Base-by-base conservation (phyloP, 306 rosid species). In the Albizia julibrissin region DNA sequence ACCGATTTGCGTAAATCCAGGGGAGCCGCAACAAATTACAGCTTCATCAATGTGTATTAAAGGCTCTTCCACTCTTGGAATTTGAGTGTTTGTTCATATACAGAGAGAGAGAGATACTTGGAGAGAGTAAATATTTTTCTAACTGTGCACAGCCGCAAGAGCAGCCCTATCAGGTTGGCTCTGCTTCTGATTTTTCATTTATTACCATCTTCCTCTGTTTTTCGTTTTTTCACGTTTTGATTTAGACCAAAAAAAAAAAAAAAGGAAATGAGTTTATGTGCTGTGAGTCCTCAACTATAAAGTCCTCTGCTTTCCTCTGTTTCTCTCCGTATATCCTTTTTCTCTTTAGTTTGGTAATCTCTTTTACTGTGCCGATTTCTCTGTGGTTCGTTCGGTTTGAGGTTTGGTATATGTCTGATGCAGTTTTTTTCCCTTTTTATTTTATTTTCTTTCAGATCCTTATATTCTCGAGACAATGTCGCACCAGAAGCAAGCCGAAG, bases 401-500 rank as follows among this genome's bases (percentile, higher is more conserved):
- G 75, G 74, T 81, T 77, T 84, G 86, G 85, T 81, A 72, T 46
- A 40, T 82, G 80, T 78, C 81, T 64, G 42, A 69, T 85, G 82
- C 18, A 14, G 56, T 31, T 10, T n/a, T n/a, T 76, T 22, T 18
- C 11, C 26, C 9, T n/a, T 7, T 10, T 13, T 64, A 77, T 58
- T 61, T 29, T 37, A 1, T 47, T 47, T 46, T 4, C 18, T 1
- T 64, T 82, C 87, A 86, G 96, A 83, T 76, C 81, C 56, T 79
- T 71, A 54, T 75, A 47, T 26, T 62, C 77, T 77, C 24, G n/a
- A 49, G 84, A 69, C 71, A 90, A 94, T 92, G 98, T 74, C 65
- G 62, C 78, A 87, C 18, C 87, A 88, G 86, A 92, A 90, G 79
- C 93, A 91, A 82, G 88, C 86, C 68, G 98, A 94, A 84, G 96